Base-by-base conservation (phyloP, 257 asterid species). In the Anisodus acutangulus region DNA sequence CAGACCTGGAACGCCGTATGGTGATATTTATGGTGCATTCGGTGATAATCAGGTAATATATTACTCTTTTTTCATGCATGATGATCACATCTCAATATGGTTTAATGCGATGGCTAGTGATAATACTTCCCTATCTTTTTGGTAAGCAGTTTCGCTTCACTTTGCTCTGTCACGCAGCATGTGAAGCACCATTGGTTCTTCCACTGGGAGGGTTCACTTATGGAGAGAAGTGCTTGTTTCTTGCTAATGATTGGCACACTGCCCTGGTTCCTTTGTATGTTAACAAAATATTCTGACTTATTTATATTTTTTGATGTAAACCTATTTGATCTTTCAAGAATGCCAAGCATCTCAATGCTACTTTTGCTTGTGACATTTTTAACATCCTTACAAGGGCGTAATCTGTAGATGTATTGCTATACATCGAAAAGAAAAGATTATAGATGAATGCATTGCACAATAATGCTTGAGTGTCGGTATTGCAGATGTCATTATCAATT, bases 241-340 rank as follows among this genome's bases (percentile, higher is more conserved):
- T 97, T 83, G 98, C 98, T 74, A 97, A 97, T 83, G 99, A 97
- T 67, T 97, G 99, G 99, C 99, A 95, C 83, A 98, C 99, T 86
- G 93, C 95, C 87, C 94, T 97, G 47, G 98, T 97, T 86, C 99
- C 99, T 17, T 92, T 95, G 99, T 97, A 93, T 8, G 98, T 90
- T 37, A 76, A 80, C 80, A 70, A 57, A 84, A 53, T 78, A 43
- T 80, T 80, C 37, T 19, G 84, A 26, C 67, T 86, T 66, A 59
- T 54, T 8, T 26, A 4, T 60, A 54, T 67, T 82, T 67, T 58
- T n/a, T 22, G 19, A 51, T 26, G 47, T 49, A 12, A 12, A 31
- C 63, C 26, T 53, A 53, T 78, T 78, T 78, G 82, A 31, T 78
- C 13, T 76, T 76, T 51, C 17, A 51, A 62, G 64, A 13, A 26